Conservation (phyloP, 2,329 filamentous ascomycete species). For the Penicillium freii region DNA sequence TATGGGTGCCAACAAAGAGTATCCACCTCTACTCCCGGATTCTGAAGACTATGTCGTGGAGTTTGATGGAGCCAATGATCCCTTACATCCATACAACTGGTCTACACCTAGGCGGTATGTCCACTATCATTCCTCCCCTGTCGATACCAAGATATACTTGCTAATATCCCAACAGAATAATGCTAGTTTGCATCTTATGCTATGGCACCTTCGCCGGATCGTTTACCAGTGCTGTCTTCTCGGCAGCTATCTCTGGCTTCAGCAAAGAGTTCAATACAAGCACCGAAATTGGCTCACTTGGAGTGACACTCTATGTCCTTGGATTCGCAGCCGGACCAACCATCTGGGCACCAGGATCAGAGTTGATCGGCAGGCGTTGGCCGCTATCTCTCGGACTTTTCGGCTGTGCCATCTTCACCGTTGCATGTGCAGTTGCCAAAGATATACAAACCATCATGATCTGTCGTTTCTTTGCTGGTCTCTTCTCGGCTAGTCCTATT, state of each 20-base stretch:
- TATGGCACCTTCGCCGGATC: constrained; percentile 11
- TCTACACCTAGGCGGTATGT: constrained; percentile 44
- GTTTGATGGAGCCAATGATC: constrained; percentile 54
- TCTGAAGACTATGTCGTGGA: constrained; percentile 56
- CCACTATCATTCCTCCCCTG: background rate
- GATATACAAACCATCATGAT: constrained; percentile 42
- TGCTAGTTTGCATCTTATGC: constrained; percentile 5
- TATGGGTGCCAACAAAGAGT: constrained; percentile 46
- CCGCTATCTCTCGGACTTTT: constrained; percentile 45
- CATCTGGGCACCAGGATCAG: constrained; percentile 59
- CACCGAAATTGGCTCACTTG: constrained; percentile 40
- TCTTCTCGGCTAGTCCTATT: constrained; percentile 45
- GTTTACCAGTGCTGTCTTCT: constrained; percentile 64
- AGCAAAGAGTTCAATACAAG: constrained; percentile 51
- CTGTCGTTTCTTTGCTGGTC: constrained; percentile 47
- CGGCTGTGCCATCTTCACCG: constrained; percentile 42
- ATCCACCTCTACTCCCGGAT: constrained; percentile 50
- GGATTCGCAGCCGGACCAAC: constrained; percentile 54
- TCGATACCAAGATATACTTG: background rate
- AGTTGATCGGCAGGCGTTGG: constrained; percentile 57
- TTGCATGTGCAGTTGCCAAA: constrained; percentile 41
- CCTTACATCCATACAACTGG: constrained; percentile 55
- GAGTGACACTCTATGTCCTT: constrained; percentile 45
- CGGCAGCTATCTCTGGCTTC: constrained; percentile 60
- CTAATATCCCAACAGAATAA: background rate